phyloP scores from a whole-genome alignment of 2,329 filamentous ascomycete species.

The Colletotrichum tamarilloi region DNA sequence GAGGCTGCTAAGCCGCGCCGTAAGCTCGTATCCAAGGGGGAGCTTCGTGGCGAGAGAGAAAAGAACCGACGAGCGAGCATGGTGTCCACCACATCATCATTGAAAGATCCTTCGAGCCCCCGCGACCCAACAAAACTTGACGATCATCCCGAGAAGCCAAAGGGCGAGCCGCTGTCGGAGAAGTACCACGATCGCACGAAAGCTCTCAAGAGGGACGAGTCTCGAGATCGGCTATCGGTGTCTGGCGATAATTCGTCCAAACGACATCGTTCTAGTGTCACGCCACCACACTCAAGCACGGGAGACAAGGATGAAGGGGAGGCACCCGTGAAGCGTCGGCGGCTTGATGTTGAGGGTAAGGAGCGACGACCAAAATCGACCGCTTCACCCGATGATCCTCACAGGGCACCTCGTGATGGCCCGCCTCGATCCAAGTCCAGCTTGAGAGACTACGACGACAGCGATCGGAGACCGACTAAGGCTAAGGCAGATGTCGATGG shows the following conservation, averaged over 20 bases:
- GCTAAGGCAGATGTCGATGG: conserved; percentile 49
- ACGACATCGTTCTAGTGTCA: conserved; percentile 68
- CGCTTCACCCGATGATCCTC: conserved; percentile 58
- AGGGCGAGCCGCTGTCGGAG: conserved; percentile 56
- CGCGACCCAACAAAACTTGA: conserved; percentile 61
- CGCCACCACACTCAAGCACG: conserved; percentile 64
- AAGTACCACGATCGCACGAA: conserved; percentile 71
- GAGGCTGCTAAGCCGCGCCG: conserved; percentile 69
- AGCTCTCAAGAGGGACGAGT: conserved; percentile 70
- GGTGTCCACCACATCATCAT: conserved; percentile 64
- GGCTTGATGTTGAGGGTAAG: conserved; percentile 64
- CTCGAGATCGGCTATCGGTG: conserved; percentile 63
- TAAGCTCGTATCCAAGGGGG: conserved; percentile 72
- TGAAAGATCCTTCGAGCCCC: conserved; percentile 65
- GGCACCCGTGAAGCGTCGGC: conserved; percentile 65
- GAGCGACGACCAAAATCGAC: conserved; percentile 59
- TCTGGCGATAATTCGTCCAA: conserved; percentile 66
- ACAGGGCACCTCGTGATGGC: conserved; percentile 33
- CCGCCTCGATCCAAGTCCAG: conserved; percentile 42
- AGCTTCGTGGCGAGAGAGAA: conserved; percentile 69
- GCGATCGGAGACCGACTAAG: conserved; percentile 43
- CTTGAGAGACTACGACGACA: conserved; percentile 56
- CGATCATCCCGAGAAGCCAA: conserved; percentile 60
- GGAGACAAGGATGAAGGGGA: conserved; percentile 65
- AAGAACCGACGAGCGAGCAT: conserved; percentile 69